phyloP scores from a whole-genome alignment of 2,329 filamentous ascomycete genomes.

The Cordyceps farinosa region DNA sequence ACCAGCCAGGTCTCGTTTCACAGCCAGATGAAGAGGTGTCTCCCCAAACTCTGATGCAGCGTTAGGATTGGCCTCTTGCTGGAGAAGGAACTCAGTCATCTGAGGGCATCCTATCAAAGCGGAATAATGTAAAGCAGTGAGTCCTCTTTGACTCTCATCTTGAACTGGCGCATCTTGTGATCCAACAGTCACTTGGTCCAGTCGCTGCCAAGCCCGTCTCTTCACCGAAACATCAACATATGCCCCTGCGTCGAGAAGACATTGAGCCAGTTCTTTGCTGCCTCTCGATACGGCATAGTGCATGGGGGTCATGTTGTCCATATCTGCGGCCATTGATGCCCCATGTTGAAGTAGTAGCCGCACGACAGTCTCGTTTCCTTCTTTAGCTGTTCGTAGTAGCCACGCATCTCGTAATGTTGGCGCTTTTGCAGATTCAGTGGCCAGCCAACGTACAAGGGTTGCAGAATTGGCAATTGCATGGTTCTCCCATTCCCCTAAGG shows the following conservation, averaged over 20 bases:
- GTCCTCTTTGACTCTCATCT: background rate
- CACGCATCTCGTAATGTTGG: background rate
- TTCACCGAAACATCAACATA: background rate
- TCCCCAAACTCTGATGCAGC: background rate
- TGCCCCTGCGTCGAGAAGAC: background rate
- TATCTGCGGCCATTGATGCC: background rate
- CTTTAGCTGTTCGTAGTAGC: background rate
- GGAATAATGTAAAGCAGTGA: background rate
- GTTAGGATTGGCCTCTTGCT: background rate
- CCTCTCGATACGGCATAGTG: background rate
- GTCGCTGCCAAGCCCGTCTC: background rate
- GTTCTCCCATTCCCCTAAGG: background rate
- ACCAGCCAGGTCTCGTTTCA: constrained; percentile 1
- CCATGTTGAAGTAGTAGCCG: background rate
- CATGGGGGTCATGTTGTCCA: background rate
- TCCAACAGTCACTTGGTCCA: background rate
- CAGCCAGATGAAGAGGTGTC: background rate
- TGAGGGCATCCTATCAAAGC: background rate
- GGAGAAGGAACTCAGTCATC: background rate
- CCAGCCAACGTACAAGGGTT: too few species aligned
- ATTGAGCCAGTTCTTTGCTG: background rate
- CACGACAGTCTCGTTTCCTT: background rate
- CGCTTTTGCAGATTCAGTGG: too few species aligned
- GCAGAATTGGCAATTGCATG: background rate
- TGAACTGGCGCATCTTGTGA: background rate